These are phyloP conservation scores for Whalleya microplaca DNA, from an alignment of 2,329 filamentous ascomycete species.

Conservation along the genomic window DNA sequence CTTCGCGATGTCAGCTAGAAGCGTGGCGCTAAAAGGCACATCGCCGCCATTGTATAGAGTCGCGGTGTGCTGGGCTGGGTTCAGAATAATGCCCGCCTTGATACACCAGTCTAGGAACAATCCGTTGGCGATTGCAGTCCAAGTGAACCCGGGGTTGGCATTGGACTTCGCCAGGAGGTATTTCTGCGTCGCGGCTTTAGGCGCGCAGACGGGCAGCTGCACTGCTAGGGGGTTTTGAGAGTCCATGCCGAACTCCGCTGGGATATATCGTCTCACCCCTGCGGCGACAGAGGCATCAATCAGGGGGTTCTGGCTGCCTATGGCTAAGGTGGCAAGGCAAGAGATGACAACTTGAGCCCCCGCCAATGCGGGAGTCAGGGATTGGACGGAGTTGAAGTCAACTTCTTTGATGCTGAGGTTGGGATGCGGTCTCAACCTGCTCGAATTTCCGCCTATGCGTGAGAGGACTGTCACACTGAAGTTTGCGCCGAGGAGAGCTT, in stretches of 20 bases:
- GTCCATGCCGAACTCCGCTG: conserved; percentile 45
- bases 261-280: conserved; percentile 44
- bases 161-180: conserved; percentile 37
- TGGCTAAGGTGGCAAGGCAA: conserved; percentile 34
- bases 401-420: conserved; percentile 34
- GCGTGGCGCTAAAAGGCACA: conserved; percentile 35
- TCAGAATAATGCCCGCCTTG: conserved; percentile 34
- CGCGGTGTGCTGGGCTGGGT: conserved; percentile 33
- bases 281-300: conserved; percentile 44
- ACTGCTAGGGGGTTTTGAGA: conserved; percentile 36
- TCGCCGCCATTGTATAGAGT: conserved; percentile 42
- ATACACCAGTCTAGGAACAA: conserved; percentile 43
- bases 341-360: conserved; percentile 44
- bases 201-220: conserved; percentile 40
- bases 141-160: conserved; percentile 34
- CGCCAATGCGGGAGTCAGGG: conserved; percentile 37
- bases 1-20: conserved; percentile 36
- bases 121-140: conserved; percentile 40
- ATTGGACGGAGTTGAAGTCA: conserved; percentile 36
- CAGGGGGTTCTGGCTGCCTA: conserved; percentile 37
- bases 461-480: conserved; percentile 9
- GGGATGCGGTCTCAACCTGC: conserved; percentile 29
- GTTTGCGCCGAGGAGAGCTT: conserved; percentile 5
- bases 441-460: conserved; percentile 15
- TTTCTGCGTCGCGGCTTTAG: conserved; percentile 40